These are phyloP conservation scores for Trichosporon asahii DNA, from an alignment of 1,284 basidiomycete species.

Conservation along the genomic window DNA sequence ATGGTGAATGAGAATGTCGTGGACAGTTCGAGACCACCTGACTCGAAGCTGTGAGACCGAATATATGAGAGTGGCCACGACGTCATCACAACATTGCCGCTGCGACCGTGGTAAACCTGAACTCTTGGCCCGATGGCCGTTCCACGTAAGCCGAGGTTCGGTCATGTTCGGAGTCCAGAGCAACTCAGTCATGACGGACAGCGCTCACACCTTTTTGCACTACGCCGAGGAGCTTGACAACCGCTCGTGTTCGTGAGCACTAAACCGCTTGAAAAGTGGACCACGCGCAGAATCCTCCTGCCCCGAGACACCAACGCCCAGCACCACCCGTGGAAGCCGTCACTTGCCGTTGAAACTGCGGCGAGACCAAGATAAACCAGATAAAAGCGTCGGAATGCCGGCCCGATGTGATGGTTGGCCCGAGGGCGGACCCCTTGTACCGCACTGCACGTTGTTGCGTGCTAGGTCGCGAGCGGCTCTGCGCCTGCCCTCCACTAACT, in stretches of 20 bases:
- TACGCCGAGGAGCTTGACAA: too few relatives aligned
- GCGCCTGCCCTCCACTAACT: too few relatives aligned
- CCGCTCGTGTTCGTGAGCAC: too few relatives aligned
- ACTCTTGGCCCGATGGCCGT: background rate
- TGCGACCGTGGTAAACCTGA: slow-evolving; percentile 6
- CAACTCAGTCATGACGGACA: background rate
- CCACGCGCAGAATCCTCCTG: too few relatives aligned
- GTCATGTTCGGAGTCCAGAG: background rate
- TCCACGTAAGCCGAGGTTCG: background rate
- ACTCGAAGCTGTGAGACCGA: background rate
- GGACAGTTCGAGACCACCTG: background rate
- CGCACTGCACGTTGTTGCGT: background rate
- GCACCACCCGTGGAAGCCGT: background rate
- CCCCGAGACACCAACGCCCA: too few relatives aligned
- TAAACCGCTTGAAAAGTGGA: too few relatives aligned
- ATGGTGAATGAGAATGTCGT: slow-evolving; percentile 19
- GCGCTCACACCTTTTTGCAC: too few relatives aligned
- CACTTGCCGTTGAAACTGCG: background rate
- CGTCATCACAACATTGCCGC: slow-evolving; percentile 9
- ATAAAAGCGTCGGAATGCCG: background rate
- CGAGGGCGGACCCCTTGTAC: background rate
- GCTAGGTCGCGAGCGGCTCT: background rate
- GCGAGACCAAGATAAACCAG: background rate
- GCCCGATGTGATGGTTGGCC: background rate
- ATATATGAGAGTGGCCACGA: background rate